Evolutionary conservation across 495 filamentous ascomycete species (phyloP).

Genomic region (Penicillium simplicissimum): DNA sequence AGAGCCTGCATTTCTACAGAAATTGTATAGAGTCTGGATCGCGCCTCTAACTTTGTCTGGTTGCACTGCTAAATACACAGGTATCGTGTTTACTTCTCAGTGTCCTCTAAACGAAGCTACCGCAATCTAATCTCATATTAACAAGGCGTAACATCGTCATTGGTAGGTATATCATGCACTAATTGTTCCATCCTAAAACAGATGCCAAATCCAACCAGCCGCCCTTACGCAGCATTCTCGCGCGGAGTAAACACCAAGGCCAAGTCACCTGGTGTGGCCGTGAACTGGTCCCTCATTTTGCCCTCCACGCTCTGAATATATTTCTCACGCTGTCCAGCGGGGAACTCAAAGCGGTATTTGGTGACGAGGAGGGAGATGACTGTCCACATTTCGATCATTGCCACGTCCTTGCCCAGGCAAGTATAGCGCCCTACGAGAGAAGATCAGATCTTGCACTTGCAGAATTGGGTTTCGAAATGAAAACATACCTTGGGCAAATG

Average conservation of each 20-base stretch:
- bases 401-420: background rate
- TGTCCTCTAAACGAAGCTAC: too few relatives aligned
- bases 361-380: background rate
- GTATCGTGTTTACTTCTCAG: too few relatives aligned
- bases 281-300: constrained; percentile 6
- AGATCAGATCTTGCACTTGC: background rate
- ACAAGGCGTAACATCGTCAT: background rate
- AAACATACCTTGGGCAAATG: background rate
- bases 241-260: constrained; percentile 2
- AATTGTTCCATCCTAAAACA: background rate
- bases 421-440: background rate
- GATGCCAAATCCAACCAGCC: background rate
- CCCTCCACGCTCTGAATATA: background rate
- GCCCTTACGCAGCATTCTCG: background rate
- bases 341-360: background rate
- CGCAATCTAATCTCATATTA: too few relatives aligned
- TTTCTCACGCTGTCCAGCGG: background rate
- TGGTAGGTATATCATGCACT: background rate
- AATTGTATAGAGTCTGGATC: too few relatives aligned
- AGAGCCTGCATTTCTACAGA: too few relatives aligned
- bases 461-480: too few relatives aligned
- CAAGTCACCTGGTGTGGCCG: constrained; percentile 4
- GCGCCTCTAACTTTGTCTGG: too few relatives aligned
- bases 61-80: too few relatives aligned
- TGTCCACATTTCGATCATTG: background rate